A percentile compares a stretch with the other conserved stretches of the same genome.
These are phyloP conservation scores for Leccinum uliginosum DNA, from an alignment of 768 basidiomycete species.

Conservation along the genomic window DNA sequence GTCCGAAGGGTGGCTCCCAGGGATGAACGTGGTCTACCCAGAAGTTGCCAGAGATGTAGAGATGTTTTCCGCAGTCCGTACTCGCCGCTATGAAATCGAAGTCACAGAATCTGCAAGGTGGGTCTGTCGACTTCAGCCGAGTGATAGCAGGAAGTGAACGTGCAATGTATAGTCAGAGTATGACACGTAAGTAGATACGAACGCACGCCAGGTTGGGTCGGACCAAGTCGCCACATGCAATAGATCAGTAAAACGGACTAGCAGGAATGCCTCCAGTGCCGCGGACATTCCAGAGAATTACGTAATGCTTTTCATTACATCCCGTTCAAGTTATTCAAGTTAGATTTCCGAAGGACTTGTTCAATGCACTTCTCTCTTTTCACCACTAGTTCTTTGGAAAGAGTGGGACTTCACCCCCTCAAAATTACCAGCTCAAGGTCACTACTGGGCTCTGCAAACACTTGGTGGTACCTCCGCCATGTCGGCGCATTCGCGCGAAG, in stretches of 20 bases:
- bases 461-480: no score
- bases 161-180: constrained; percentile 11
- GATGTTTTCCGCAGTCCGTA: background rate
- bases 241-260: constrained; percentile 22
- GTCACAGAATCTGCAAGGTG: constrained; percentile 22
- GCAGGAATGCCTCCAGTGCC: constrained; percentile 16
- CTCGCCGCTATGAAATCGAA: constrained; percentile 8
- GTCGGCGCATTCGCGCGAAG: no score
- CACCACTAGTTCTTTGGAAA: no score
- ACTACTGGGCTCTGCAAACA: no score
- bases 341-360: no score
- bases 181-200: constrained; percentile 2
- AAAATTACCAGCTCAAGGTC: no score
- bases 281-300: no score
- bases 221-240: constrained; percentile 18
- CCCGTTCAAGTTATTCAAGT: no score
- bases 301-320: no score
- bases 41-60: background rate
- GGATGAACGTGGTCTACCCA: background rate
- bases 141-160: constrained; percentile 15
- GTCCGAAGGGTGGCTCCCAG: background rate
- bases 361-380: no score
- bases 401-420: no score
- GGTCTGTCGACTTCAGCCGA: constrained; percentile 15
- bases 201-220: no score